Conservation (phyloP, 202 grass and related monocot species). For the Carex arenaria region DNA sequence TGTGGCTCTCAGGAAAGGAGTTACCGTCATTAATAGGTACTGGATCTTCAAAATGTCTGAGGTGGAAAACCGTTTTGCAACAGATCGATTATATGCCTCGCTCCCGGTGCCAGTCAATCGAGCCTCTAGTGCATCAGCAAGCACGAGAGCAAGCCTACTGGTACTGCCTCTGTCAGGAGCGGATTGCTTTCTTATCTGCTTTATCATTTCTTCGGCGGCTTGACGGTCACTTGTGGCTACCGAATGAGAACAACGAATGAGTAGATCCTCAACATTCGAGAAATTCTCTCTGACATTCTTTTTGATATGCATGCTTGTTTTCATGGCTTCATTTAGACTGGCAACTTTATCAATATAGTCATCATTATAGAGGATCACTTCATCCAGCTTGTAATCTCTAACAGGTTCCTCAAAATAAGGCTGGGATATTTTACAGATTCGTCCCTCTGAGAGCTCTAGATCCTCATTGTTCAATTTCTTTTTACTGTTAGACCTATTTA, state of each 20-base stretch:
- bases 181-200: slow-evolving; percentile 34
- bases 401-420: slow-evolving; percentile 10
- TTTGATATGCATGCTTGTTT: not conserved
- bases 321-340: slow-evolving; percentile 15
- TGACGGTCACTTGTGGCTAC: slow-evolving; percentile 26
- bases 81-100: slow-evolving; percentile 16
- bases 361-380: slow-evolving; percentile 31
- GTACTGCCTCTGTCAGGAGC: slow-evolving; percentile 6
- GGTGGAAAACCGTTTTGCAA: slow-evolving; percentile 15
- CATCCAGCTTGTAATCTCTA: slow-evolving; percentile 26
- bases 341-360: slow-evolving; percentile 15
- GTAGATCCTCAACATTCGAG: slow-evolving; percentile 30
- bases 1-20: slow-evolving; percentile 24
- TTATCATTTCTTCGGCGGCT: slow-evolving; percentile 18
- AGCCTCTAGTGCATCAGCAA: slow-evolving; percentile 33
- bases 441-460: slow-evolving; percentile 26
- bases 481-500: not conserved
- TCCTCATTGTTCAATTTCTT: slow-evolving; percentile 25
- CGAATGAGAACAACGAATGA: slow-evolving; percentile 31
- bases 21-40: slow-evolving; percentile 26
- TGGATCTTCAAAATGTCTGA: slow-evolving; percentile 21
- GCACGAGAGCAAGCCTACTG: slow-evolving; percentile 23
- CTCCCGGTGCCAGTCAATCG: slow-evolving; percentile 31
- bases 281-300: slow-evolving; percentile 14
- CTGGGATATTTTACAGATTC: slow-evolving; percentile 25